These are phyloP conservation scores for Hymenoscyphus scutula DNA, from an alignment of 2,329 filamentous ascomycete genomes.

Conservation along the genomic window DNA sequence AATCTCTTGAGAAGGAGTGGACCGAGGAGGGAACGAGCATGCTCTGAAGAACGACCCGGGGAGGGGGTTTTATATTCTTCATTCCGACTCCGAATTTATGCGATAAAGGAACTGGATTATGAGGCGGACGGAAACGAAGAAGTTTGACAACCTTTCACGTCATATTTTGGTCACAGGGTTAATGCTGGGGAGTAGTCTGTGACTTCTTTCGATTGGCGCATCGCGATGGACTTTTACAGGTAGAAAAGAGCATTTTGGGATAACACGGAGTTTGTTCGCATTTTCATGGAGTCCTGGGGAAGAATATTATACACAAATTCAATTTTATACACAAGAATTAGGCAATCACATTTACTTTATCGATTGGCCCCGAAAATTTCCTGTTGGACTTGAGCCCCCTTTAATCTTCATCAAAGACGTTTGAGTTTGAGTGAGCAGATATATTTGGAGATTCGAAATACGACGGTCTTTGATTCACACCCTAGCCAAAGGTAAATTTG, in stretches of 20 bases:
- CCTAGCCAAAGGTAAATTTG: neutral
- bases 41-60: constrained; percentile 9
- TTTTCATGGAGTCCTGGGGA: neutral
- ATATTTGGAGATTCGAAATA: neutral
- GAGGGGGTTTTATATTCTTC: neutral
- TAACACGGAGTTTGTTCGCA: neutral
- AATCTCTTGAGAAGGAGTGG: constrained; percentile 27
- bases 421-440: neutral
- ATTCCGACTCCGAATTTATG: neutral
- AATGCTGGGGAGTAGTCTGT: neutral
- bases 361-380: neutral
- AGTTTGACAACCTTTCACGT: neutral
- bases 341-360: neutral
- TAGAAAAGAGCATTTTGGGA: neutral
- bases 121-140: neutral
- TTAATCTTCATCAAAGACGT: neutral
- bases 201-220: neutral
- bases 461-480: neutral
- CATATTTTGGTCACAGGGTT: neutral
- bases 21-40: constrained; percentile 18
- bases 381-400: neutral
- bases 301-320: neutral
- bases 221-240: neutral
- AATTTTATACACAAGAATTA: neutral
- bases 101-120: neutral